Evolutionary conservation across 2,329 filamentous ascomycete genomes (phyloP), one percentile per base, ranked within the genome.

Genomic region (Curvularia sp.): DNA sequence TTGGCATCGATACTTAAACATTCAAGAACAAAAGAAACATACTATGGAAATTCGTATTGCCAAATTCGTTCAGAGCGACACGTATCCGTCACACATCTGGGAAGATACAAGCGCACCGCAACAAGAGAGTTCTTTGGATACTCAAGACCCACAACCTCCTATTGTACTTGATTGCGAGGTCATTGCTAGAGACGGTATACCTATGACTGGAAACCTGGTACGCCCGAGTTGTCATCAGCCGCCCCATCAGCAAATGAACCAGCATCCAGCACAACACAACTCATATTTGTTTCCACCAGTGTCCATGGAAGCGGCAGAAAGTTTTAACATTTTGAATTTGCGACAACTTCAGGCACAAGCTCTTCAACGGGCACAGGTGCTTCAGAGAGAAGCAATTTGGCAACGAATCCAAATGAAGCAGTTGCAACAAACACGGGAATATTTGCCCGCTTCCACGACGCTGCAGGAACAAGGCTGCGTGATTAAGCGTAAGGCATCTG

Each of bases 1-100:
- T 55, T 77, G 74, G 74, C 58, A 68, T 26, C 26, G 52, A 0
- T 72, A 75, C 52, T 47, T 74, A 1, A 68, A 72, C 7, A 30
- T 60, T n/a, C 65, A 72, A 48, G 66, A 72, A 35, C 51, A 28
- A 10, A 68, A 64, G 49, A 71, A 66, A 31, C 60, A 53, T 2
- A 59, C 64, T 3, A 68, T 75, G 58, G 63, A 71, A 22, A 15
- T 26, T 4, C 55, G 46, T 18, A 20, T 75, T 24, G 48, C 55
- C 35, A 55, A 31, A 2, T 69, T 75, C 62, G 50, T 73, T 12
- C 62, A 68, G 30, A 59, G 63, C 3, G 73, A 75, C 52, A 62
- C 61, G 12, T 73, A 74, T 50, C 70, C 71, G 1, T 62, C 61
- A 1, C 54, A 61, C 18, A 63, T 68, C 4, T 54, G 50, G 47